A percentile compares a stretch with the other conserved stretches of the same genome.
These are phyloP conservation scores for Solanum acaule DNA, from an alignment of 257 asterid species.

Conservation along the genomic window DNA sequence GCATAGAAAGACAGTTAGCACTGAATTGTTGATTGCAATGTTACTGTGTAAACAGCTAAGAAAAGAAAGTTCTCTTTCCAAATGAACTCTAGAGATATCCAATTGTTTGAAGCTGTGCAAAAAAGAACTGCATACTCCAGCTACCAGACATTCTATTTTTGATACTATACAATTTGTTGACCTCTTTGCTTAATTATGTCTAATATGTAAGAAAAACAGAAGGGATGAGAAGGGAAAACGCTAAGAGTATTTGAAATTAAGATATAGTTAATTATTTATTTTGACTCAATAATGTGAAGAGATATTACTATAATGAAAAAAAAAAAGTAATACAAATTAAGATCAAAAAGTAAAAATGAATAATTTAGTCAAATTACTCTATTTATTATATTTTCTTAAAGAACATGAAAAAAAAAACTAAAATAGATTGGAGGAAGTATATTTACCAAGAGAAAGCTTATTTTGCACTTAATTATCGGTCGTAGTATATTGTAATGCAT, in stretches of 20 bases:
- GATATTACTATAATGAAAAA: too few relatives aligned
- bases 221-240: not conserved
- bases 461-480: not conserved
- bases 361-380: too few relatives aligned
- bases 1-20: not conserved
- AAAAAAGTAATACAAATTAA: too few relatives aligned
- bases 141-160: not conserved
- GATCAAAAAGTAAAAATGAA: not conserved
- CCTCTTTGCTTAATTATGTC: not conserved
- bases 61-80: not conserved
- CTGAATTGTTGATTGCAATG: not conserved
- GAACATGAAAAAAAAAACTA: not conserved
- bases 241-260: not conserved
- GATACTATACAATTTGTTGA: not conserved
- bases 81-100: too few relatives aligned
- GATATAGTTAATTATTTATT: not conserved
- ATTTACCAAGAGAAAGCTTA: not conserved
- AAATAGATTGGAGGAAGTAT: not conserved
- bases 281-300: not conserved
- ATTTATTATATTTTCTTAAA: too few relatives aligned
- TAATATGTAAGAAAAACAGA: not conserved
- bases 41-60: not conserved
- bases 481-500: not conserved
- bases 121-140: not conserved
- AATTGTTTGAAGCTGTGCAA: not conserved